phyloP scores from a whole-genome alignment of 2,329 filamentous ascomycete genomes.

The Taxawa tesnikishii region DNA sequence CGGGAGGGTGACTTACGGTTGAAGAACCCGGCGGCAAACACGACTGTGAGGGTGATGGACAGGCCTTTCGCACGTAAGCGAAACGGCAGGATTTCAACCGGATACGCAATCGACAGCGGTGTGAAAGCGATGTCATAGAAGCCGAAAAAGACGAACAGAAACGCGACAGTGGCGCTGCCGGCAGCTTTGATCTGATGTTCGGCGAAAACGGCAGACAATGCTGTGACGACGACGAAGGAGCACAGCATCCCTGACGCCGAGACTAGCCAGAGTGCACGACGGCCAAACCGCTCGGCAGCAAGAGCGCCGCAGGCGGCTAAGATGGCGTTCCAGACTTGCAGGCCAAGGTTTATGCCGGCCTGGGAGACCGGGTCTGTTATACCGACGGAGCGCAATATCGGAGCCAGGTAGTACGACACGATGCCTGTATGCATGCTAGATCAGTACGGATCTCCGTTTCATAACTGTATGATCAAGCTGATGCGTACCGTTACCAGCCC shows the following conservation, averaged over 20 bases:
- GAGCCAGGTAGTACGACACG: slow-evolving; percentile 12
- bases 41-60: slow-evolving; percentile 10
- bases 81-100: slow-evolving; percentile 23
- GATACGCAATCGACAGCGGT: slow-evolving; percentile 19
- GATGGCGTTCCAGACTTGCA: slow-evolving; percentile 28
- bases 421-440: no score
- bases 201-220: slow-evolving; percentile 24
- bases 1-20: no score
- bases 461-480: no score
- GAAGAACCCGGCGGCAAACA: slow-evolving; percentile 10
- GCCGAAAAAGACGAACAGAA: slow-evolving; percentile 31
- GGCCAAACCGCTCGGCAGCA: slow-evolving; percentile 28
- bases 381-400: slow-evolving; percentile 21
- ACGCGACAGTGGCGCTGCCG: slow-evolving; percentile 26
- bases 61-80: slow-evolving; percentile 16
- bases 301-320: slow-evolving; percentile 24
- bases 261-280: slow-evolving; percentile 30
- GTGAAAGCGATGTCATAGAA: slow-evolving; percentile 28
- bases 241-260: slow-evolving; percentile 31
- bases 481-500: slow-evolving; percentile 25
- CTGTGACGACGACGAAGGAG: slow-evolving; percentile 30
- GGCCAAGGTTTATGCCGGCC: slow-evolving; percentile 23
- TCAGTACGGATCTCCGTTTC: no score
- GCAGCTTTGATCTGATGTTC: slow-evolving; percentile 17
- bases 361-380: slow-evolving; percentile 22